Evolutionary conservation across 768 basidiomycete species (phyloP).

Genomic region (Exsudoporus frostii): DNA sequence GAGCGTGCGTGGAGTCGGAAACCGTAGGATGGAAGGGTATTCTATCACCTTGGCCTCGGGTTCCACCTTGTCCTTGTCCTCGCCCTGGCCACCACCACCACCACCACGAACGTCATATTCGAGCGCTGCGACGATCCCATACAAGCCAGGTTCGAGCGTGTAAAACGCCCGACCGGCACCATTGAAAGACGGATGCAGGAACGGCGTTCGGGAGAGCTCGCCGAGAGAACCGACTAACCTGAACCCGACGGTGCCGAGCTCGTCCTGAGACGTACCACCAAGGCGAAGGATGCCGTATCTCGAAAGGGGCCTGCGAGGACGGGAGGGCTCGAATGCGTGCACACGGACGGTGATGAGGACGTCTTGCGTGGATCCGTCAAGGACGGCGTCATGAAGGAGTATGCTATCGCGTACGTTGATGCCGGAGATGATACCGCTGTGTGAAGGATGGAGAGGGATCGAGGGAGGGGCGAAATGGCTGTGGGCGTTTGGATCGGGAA

Average conservation of each 20-base stretch:
- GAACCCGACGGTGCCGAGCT: conserved; percentile 11
- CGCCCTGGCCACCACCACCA: too few species aligned
- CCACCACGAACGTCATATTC: conserved; percentile 12
- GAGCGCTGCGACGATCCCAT: conserved; percentile 1
- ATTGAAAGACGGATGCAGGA: conserved; percentile 11
- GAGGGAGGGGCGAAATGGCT: not conserved
- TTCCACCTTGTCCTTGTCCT: not conserved
- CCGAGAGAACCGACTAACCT: not conserved
- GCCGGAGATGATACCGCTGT: conserved; percentile 5
- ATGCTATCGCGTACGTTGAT: not conserved
- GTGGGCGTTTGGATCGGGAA: conserved; percentile 1
- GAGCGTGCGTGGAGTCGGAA: not conserved
- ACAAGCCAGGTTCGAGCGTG: not conserved
- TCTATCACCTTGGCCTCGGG: not conserved
- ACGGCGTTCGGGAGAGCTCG: not conserved
- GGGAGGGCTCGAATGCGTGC: not conserved
- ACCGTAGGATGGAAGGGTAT: conserved; percentile 2
- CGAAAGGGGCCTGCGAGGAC: not conserved
- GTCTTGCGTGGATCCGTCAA: conserved; percentile 9
- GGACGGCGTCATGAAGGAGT: conserved; percentile 13
- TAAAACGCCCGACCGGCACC: conserved; percentile 15
- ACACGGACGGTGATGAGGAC: conserved; percentile 7
- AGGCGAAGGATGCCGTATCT: conserved; percentile 13
- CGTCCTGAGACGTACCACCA: not conserved
- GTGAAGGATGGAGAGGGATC: conserved; percentile 5